Base-by-base conservation (phyloP, 2,329 filamentous ascomycete species). In the Cercospora sesami region DNA sequence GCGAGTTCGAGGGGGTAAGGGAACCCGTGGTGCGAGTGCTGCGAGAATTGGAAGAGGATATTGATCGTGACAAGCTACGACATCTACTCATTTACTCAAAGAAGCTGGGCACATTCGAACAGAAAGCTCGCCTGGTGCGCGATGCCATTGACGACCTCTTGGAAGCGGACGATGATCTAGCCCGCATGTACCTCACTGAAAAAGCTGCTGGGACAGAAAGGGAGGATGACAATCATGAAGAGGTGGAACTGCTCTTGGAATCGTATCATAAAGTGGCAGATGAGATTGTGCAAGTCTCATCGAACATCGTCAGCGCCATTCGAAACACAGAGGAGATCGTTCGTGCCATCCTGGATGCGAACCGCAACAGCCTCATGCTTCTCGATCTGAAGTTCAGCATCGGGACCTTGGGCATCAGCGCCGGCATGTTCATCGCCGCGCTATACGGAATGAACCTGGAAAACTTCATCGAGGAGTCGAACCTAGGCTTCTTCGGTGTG, bases 381-480 rank as follows among this genome's bases (percentile, higher is more conserved):
- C 87, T 98, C 33, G 95, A 98, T 72, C 89, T 99, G 74, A 97
- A 96, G 78, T 97, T 98, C 82, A 95, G 91, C 77, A 94, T 99
- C 68, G 92, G 93, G 66, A 98, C 95, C 0, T 87, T 99, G 4
- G 93, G 94, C n/a, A 88, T 98, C 59, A 94, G 93, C 64, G 93
- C 94, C 78, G 95, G 95, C 65, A 97, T 95, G 60, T 96, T 98
- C 78, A 86, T 97, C 75, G 96, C 95, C 8, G 94, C 94, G n/a
- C 88, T 99, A n/a, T 99, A 98, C 85, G 95, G 95, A 74, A 98
- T 98, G 94, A 99, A 99, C 82, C 84, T 99, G 72, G 96, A 97
- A 78, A 98, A 98, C 81, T 98, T 97, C 80, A 93, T 98, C 75
- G 95, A 99, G 82, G 94, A 98, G 78, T 94, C 91, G 1, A 87